Evolutionary conservation across 2,329 filamentous ascomycete genomes (phyloP).

Genomic region (Fusarium xylarioides): DNA sequence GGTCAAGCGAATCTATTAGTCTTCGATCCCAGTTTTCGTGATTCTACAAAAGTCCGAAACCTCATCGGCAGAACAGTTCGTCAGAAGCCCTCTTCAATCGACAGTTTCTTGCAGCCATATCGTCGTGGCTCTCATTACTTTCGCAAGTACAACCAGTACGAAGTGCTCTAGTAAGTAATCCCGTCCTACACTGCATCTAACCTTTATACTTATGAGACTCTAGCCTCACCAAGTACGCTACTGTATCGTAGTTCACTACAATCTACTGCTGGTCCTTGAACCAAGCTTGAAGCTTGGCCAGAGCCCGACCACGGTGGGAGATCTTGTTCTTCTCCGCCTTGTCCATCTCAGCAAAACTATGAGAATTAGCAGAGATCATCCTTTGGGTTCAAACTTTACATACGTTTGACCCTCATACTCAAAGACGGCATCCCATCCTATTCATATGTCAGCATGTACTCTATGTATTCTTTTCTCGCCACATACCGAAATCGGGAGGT

Average conservation of each 20-base stretch:
- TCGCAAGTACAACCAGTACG: conserved; percentile 77
- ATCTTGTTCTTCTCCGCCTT: conserved; percentile 88
- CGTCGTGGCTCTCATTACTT: conserved; percentile 75
- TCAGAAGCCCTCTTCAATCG: conserved; percentile 50
- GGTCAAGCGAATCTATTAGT: conserved; percentile 78
- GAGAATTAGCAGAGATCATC: conserved; percentile 13
- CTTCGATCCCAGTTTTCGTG: conserved; percentile 86
- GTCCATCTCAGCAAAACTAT: conserved; percentile 91
- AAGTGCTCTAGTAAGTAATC: conserved; percentile 73
- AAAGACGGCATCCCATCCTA: conserved; percentile 96
- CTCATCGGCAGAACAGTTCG: conserved; percentile 61
- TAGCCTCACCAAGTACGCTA: conserved; percentile 33
- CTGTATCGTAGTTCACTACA: neutral
- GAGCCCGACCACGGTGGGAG: conserved; percentile 88
- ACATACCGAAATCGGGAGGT: conserved; percentile 79
- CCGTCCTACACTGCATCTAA: neutral
- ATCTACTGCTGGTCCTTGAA: conserved; percentile 59
- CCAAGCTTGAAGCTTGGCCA: conserved; percentile 87
- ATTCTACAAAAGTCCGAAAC: conserved; percentile 69
- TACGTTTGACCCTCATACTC: conserved; percentile 89
- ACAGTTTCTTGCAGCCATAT: conserved; percentile 73
- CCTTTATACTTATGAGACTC: conserved; percentile 2
- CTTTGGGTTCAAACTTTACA: conserved; percentile 34
- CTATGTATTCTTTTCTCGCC: neutral
- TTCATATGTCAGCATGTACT: conserved; percentile 12